These are phyloP conservation scores for Scytalidium sp. DNA, from an alignment of 2,329 filamentous ascomycete species.

Conservation along the genomic window DNA sequence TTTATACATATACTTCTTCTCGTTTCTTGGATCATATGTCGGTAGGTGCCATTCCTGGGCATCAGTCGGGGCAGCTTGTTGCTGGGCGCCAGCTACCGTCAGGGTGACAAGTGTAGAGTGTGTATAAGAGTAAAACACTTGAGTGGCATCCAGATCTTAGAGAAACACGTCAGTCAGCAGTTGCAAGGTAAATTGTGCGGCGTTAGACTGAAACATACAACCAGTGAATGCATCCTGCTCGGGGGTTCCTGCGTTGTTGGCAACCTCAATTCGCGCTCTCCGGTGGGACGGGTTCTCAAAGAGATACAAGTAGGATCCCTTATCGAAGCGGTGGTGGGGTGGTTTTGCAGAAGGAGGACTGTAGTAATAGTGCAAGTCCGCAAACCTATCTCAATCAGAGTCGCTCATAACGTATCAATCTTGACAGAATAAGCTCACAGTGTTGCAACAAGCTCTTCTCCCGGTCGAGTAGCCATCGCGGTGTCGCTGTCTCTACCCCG, in stretches of 20 bases:
- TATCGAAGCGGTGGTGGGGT: constrained; percentile 78
- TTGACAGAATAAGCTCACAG: constrained; percentile 37
- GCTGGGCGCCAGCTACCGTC: constrained; percentile 49
- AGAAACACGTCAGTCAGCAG: constrained; percentile 1
- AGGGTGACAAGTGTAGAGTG: constrained; percentile 70
- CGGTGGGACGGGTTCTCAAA: constrained; percentile 70
- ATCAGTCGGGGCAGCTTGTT: constrained; percentile 28
- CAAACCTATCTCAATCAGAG: constrained; percentile 53
- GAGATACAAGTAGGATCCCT: constrained; percentile 75
- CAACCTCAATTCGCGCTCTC: constrained; percentile 70
- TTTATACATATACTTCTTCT: constrained; percentile 77
- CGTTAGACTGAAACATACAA: constrained; percentile 48
- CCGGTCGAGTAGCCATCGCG: constrained; percentile 43
- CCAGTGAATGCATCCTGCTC: constrained; percentile 80
- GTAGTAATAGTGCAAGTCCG: constrained; percentile 78
- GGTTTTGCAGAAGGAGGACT: constrained; percentile 62
- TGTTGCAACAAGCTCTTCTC: constrained; percentile 49
- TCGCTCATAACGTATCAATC: not conserved
- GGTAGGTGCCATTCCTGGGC: constrained; percentile 72
- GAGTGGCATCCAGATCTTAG: constrained; percentile 63
- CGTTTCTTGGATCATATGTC: constrained; percentile 67
- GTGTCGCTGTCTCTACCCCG: not conserved
- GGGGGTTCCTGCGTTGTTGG: constrained; percentile 69
- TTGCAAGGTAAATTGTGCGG: constrained; percentile 5
- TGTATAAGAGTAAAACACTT: constrained; percentile 69